Conservation (phyloP, 1,284 basidiomycete species). For the Dichomitus squalens region DNA sequence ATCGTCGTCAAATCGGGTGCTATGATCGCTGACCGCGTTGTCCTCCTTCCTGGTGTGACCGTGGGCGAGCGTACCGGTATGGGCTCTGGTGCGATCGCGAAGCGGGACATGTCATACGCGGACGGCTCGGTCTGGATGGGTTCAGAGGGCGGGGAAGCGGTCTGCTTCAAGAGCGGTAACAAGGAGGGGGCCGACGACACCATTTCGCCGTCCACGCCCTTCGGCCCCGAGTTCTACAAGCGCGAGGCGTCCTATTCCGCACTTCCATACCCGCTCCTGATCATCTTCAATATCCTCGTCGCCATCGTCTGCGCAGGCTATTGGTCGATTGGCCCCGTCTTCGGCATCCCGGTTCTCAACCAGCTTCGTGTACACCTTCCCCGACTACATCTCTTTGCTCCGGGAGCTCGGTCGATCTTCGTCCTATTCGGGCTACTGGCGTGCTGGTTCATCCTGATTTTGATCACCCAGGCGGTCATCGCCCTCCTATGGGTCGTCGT, state of each 20-base stretch:
- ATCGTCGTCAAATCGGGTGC: constrained; percentile 42
- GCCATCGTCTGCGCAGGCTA: constrained; percentile 39
- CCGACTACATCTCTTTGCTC: constrained; percentile 35
- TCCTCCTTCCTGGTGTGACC: constrained; percentile 44
- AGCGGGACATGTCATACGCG: constrained; percentile 40
- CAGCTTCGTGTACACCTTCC: constrained; percentile 36
- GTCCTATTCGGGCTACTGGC: constrained; percentile 41
- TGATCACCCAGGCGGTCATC: constrained; percentile 40
- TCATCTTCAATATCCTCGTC: constrained; percentile 34
- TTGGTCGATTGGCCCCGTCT: constrained; percentile 45
- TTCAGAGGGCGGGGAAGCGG: constrained; percentile 41
- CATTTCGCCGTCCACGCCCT: constrained; percentile 42
- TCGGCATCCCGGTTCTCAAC: constrained; percentile 42
- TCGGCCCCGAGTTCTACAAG: constrained; percentile 49
- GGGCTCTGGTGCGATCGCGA: constrained; percentile 47
- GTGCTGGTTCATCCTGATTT: constrained; percentile 37
- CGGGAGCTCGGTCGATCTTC: constrained; percentile 39
- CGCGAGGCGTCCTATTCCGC: constrained; percentile 45
- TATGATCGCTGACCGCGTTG: constrained; percentile 48
- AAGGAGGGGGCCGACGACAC: constrained; percentile 25
- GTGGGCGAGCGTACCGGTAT: constrained; percentile 45
- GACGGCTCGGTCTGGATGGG: constrained; percentile 51
- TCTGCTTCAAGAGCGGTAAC: no score
- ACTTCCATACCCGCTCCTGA: constrained; percentile 42
- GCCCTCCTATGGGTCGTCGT: constrained; percentile 39